Base-by-base conservation (phyloP, 768 basidiomycete species). In the Filobasidium wieringae region DNA sequence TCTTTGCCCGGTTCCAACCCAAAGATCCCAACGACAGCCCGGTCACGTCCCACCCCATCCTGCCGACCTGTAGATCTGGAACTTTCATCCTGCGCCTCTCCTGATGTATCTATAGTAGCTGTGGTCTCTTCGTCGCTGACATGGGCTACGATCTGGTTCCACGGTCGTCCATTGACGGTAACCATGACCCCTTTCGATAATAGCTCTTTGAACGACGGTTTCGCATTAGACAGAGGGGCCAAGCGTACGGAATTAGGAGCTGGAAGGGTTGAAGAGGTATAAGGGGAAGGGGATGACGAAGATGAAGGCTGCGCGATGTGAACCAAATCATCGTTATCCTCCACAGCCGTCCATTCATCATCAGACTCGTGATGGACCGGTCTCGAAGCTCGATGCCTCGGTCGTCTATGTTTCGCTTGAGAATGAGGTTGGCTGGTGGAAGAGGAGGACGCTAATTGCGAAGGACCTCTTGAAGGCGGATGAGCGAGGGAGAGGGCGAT, bases 21-120 rank as follows among this genome's bases (percentile, higher is more conserved):
- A 59, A 89, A 91, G 27, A 96, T 81, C 58, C 93, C 87, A 53
- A 95, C 88, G 56, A 92, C 82, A 0, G 88, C 91, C 67, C 93
- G 86, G 63, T 92, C 89, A 41, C 41, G 27, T 24, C 17, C 19
- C 17, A 33, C 37, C 41, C 26, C 32, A 43, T 31, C 33, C 30
- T 14, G 30, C 19, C 15, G 14, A 14, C 29, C 43, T 26, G 29
- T 27, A 2, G 29, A 19, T 27, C 43, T 19, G 14, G 22, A 24
- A 22, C 43, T 47, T 14, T 24, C 14, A 24, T 19, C 43, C n/a
- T 47, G 22, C 22, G 22, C 29, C 14, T 47, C 43, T 4, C 17
- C 50, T 14, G 17, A 19, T 17, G 29, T 11, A n/a, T 14, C 50
- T 26, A 22, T 11, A 26, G 33, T 14, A 27, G 12, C 39, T 26